A percentile compares a stretch with the other conserved stretches of the same genome.
phyloP scores from a whole-genome alignment of 2,329 filamentous ascomycete species.

The Dothidotthia symphoricarpi region DNA sequence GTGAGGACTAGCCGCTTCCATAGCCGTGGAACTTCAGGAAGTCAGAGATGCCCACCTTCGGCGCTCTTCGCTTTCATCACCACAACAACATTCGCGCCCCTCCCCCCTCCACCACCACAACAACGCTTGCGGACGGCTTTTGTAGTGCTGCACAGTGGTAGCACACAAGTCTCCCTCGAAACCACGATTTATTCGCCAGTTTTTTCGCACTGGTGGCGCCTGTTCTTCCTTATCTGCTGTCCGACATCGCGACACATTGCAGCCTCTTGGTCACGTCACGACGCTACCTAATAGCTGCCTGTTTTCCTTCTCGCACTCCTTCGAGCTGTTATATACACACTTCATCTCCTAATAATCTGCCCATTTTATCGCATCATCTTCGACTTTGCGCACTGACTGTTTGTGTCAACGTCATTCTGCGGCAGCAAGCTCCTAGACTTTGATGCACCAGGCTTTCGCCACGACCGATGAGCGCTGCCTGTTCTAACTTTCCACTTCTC shows the following conservation, averaged over 20 bases:
- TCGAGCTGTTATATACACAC: constrained; percentile 27
- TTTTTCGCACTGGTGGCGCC: constrained; percentile 20
- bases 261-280: constrained; percentile 28
- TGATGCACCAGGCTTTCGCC: constrained; percentile 34
- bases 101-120: constrained; percentile 14
- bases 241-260: constrained; percentile 16
- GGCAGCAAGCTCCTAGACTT: constrained; percentile 24
- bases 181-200: constrained; percentile 22
- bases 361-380: constrained; percentile 15
- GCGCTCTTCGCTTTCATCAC: constrained; percentile 8
- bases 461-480: constrained; percentile 43
- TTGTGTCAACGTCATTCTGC: constrained; percentile 36
- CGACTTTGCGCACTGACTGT: constrained; percentile 16
- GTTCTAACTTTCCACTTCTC: constrained; percentile 36
- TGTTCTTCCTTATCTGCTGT: constrained; percentile 19
- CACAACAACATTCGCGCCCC: constrained; percentile 18
- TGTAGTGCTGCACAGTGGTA: constrained; percentile 29
- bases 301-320: constrained; percentile 38
- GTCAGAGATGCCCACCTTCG: constrained; percentile 8
- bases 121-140: constrained; percentile 21
- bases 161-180: constrained; percentile 19
- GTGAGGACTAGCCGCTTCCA: constrained; percentile 5
- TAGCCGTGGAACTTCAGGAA: constrained; percentile 9
- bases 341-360: constrained; percentile 35
- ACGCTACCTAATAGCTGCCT: constrained; percentile 28